phyloP scores from a whole-genome alignment of 768 basidiomycete species.

The Infundibulicybe gibba region DNA sequence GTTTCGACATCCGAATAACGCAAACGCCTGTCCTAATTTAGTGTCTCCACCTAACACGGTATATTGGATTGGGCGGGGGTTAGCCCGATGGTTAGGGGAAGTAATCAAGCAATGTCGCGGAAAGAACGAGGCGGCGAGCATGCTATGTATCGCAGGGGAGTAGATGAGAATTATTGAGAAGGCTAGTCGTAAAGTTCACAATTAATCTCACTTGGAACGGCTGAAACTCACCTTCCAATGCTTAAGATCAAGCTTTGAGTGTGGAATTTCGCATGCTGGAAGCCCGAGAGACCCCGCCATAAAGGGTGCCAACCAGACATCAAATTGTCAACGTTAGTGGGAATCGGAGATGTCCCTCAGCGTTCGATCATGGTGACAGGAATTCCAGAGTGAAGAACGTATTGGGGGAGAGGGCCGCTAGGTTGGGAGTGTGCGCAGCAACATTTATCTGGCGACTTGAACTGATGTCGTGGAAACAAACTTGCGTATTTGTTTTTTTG shows the following conservation, averaged over 20 bases:
- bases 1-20: slow-evolving; percentile 72
- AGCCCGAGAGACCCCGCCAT: slow-evolving; percentile 55
- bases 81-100: slow-evolving; percentile 67
- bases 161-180: slow-evolving; percentile 31
- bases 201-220: too few relatives aligned
- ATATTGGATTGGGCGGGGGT: slow-evolving; percentile 90
- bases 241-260: slow-evolving; percentile 53
- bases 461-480: too few relatives aligned
- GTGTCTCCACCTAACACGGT: slow-evolving; percentile 63
- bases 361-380: too few relatives aligned
- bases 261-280: slow-evolving; percentile 59
- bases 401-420: too few relatives aligned
- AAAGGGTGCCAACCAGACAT: slow-evolving; percentile 58
- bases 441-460: too few relatives aligned
- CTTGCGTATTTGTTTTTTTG: too few relatives aligned
- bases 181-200: slow-evolving; percentile 21
- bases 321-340: neutral
- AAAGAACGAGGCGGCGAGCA: slow-evolving; percentile 90
- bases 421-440: too few relatives aligned
- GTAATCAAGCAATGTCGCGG: slow-evolving; percentile 50
- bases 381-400: too few relatives aligned
- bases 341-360: too few relatives aligned
- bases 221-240: slow-evolving; percentile 59
- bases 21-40: slow-evolving; percentile 80
- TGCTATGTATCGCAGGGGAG: slow-evolving; percentile 43